phyloP scores from a whole-genome alignment of 345 rosid species.

The Heritiera fomes region DNA sequence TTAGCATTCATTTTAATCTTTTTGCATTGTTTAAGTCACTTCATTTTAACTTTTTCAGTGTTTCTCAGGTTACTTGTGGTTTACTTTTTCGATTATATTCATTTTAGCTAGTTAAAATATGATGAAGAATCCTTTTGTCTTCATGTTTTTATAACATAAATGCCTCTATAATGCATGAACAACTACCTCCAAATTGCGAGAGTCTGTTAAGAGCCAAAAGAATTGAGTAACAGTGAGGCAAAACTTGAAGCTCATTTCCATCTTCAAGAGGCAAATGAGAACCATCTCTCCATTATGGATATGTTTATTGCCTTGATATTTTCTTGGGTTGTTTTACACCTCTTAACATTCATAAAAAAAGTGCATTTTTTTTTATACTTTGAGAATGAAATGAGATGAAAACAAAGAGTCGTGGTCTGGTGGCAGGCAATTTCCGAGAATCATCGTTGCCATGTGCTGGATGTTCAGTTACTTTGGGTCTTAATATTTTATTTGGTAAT shows the following conservation, averaged over 20 bases:
- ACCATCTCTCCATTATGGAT: slow-evolving; percentile 11
- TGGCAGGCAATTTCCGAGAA: too few species aligned
- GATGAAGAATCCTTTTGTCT: background rate
- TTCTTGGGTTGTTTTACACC: background rate
- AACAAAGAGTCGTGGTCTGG: too few species aligned
- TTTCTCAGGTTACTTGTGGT: slow-evolving; percentile 9
- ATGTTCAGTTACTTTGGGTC: too few species aligned
- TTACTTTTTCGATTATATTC: background rate
- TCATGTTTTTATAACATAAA: slow-evolving; percentile 48
- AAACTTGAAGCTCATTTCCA: slow-evolving; percentile 57
- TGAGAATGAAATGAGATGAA: too few species aligned
- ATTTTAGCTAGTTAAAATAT: background rate
- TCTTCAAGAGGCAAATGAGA: slow-evolving; percentile 74
- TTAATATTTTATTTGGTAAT: too few species aligned
- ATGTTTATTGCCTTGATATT: slow-evolving; percentile 19
- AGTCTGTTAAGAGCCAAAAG: slow-evolving; percentile 66
- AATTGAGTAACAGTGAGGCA: slow-evolving; percentile 67
- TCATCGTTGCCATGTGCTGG: too few species aligned
- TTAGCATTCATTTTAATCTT: background rate
- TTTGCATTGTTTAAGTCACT: background rate
- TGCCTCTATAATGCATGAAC: slow-evolving; percentile 57
- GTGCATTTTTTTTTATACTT: too few species aligned
- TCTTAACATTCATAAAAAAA: too few species aligned
- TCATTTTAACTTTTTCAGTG: background rate
- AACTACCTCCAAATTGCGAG: slow-evolving; percentile 58